Conservation (phyloP, 148 eudicot species). For the Limonium bicolor region DNA sequence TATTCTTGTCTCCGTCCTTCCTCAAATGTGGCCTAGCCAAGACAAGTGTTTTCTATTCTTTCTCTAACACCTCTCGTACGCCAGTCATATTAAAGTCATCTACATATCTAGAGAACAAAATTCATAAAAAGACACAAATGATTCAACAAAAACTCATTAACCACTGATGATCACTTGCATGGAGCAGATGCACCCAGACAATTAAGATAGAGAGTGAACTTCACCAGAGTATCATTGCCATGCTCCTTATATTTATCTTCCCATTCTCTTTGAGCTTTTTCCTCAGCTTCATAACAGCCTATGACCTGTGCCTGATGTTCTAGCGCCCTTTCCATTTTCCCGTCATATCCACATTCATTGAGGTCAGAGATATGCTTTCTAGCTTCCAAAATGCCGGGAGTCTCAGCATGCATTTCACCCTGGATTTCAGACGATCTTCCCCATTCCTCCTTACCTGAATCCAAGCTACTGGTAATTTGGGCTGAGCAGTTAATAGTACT, state of each 20-base stretch:
- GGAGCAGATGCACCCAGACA: too few species aligned
- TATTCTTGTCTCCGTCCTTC: too few species aligned
- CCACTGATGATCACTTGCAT: too few species aligned
- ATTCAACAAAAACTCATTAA: too few species aligned
- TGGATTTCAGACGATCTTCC: slow-evolving; percentile 13
- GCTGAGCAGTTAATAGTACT: slow-evolving; percentile 13
- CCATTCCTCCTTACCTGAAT: slow-evolving; percentile 10
- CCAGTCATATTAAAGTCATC: too few species aligned
- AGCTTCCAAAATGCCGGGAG: slow-evolving; percentile 11
- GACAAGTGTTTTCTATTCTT: too few species aligned
- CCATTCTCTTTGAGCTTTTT: slow-evolving; percentile 88
- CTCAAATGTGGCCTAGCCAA: too few species aligned
- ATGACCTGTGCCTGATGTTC: slow-evolving; percentile 63
- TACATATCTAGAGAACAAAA: too few species aligned
- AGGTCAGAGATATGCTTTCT: slow-evolving; percentile 12
- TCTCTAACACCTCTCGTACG: too few species aligned
- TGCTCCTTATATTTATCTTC: slow-evolving; percentile 67
- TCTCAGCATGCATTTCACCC: slow-evolving; percentile 10
- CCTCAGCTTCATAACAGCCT: slow-evolving; percentile 55
- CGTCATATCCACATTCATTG: slow-evolving; percentile 13
- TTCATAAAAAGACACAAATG: too few species aligned
- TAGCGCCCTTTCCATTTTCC: slow-evolving; percentile 62
- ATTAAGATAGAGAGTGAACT: too few species aligned
- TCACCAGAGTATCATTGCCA: slow-evolving; percentile 38
- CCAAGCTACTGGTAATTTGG: slow-evolving; percentile 15